These are phyloP conservation scores for Salvia rosmarinus DNA, from an alignment of 257 asterid genomes.

Conservation along the genomic window DNA sequence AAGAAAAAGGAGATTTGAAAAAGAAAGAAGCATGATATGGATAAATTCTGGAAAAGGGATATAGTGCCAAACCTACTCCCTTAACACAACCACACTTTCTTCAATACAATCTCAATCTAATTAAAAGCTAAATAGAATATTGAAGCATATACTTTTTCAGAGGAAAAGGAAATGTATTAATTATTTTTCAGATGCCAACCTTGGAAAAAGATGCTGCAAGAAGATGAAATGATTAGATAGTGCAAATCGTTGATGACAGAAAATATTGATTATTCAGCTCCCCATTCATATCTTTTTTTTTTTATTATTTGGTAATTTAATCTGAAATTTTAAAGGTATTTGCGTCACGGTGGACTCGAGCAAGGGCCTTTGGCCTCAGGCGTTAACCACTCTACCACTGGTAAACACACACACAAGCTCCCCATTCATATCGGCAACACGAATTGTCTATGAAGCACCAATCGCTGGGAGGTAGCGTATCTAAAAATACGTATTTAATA, in stretches of 20 bases:
- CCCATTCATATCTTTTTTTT: too few relatives aligned
- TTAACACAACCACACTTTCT: conserved; percentile 24
- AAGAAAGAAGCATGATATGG: not conserved
- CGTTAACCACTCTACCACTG: too few relatives aligned
- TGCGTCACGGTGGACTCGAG: too few relatives aligned
- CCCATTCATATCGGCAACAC: not conserved
- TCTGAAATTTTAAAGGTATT: too few relatives aligned
- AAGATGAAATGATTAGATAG: conserved; percentile 36
- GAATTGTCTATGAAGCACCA: not conserved
- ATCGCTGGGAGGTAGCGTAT: too few relatives aligned
- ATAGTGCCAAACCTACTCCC: conserved; percentile 16
- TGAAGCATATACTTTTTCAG: not conserved
- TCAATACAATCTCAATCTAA: conserved; percentile 34
- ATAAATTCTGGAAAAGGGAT: conserved; percentile 7
- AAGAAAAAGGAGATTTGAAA: not conserved
- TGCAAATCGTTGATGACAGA: conserved; percentile 35
- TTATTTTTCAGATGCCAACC: conserved; percentile 35
- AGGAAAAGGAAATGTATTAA: not conserved
- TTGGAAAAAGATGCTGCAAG: conserved; percentile 31
- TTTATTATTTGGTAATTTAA: too few relatives aligned
- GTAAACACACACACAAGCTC: too few relatives aligned
- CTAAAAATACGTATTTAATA: too few relatives aligned
- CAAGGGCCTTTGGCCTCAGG: too few relatives aligned
- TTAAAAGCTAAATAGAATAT: conserved; percentile 13
- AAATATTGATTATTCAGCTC: conserved; percentile 31